These are phyloP conservation scores for Triangularia verruculosa DNA, from an alignment of 2,329 filamentous ascomycete genomes.

Conservation along the genomic window DNA sequence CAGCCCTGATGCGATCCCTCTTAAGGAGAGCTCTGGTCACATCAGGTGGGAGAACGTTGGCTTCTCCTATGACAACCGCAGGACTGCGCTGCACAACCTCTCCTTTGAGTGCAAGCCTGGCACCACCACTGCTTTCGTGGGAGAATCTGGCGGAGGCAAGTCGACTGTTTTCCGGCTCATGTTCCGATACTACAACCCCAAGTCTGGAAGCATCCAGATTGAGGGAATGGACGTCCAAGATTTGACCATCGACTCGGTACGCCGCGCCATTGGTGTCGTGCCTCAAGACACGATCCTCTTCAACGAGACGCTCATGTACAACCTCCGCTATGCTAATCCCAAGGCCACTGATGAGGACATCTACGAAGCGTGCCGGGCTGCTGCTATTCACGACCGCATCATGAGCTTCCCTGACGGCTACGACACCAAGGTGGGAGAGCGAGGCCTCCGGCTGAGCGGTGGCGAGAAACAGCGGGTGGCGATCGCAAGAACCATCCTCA, in stretches of 20 bases:
- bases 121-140: constrained; percentile 92
- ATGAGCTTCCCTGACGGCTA: constrained; percentile 53
- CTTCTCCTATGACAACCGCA: constrained; percentile 86
- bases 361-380: constrained; percentile 49
- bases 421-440: constrained; percentile 51
- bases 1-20: constrained; percentile 57
- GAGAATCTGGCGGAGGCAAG: constrained; percentile 94
- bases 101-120: constrained; percentile 84
- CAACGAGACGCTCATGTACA: constrained; percentile 55
- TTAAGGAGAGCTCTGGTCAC: constrained; percentile 71
- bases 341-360: constrained; percentile 48
- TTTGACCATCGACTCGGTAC: constrained; percentile 89
- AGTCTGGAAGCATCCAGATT: constrained; percentile 75
- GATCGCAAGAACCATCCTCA: constrained; percentile 64
- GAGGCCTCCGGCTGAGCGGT: constrained; percentile 54
- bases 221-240: constrained; percentile 83
- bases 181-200: constrained; percentile 92
- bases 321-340: constrained; percentile 51
- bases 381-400: constrained; percentile 55
- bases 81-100: constrained; percentile 78
- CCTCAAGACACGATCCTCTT: constrained; percentile 84
- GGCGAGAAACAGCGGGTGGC: constrained; percentile 59
- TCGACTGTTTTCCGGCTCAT: constrained; percentile 94
- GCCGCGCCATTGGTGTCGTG: constrained; percentile 88
- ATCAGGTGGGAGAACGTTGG: constrained; percentile 85